A percentile compares a stretch with the other conserved stretches of the same genome.
Evolutionary conservation across 1,284 basidiomycete species (phyloP).

Genomic region (Ceratobasidium sp.): DNA sequence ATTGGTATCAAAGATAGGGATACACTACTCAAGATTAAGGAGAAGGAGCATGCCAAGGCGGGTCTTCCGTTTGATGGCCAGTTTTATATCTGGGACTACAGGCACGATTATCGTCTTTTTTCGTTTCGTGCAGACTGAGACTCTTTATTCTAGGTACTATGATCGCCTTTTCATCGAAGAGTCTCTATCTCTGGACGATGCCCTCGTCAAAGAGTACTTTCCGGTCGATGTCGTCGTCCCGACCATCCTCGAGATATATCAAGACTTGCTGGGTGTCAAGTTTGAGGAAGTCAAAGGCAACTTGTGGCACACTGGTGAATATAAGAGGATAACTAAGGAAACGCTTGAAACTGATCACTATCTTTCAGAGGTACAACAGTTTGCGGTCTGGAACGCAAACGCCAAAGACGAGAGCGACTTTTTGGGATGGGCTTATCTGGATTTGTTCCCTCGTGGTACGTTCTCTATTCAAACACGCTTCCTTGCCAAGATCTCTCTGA

Average conservation of each 20-base stretch:
- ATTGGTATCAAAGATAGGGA: constrained; percentile 71
- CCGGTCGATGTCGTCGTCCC: constrained; percentile 81
- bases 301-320: constrained; percentile 76
- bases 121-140: no score
- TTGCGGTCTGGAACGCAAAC: constrained; percentile 79
- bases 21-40: constrained; percentile 72
- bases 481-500: no score
- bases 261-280: constrained; percentile 74
- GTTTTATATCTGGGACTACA: constrained; percentile 74
- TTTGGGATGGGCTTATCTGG: constrained; percentile 82
- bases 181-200: constrained; percentile 71
- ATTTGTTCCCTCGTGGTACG: constrained; percentile 82
- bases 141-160: constrained; percentile 65
- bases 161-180: constrained; percentile 74
- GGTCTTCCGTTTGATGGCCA: constrained; percentile 69
- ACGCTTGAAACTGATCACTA: no score
- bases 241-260: constrained; percentile 80
- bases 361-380: constrained; percentile 82
- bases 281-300: constrained; percentile 70
- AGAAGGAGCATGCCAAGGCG: constrained; percentile 67
- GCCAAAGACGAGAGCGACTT: constrained; percentile 73
- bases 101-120: constrained; percentile 45
- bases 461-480: constrained; percentile 27
- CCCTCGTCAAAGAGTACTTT: constrained; percentile 84
- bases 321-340: no score